Conservation (phyloP, 345 rosid species). For the Angophora floribunda region DNA sequence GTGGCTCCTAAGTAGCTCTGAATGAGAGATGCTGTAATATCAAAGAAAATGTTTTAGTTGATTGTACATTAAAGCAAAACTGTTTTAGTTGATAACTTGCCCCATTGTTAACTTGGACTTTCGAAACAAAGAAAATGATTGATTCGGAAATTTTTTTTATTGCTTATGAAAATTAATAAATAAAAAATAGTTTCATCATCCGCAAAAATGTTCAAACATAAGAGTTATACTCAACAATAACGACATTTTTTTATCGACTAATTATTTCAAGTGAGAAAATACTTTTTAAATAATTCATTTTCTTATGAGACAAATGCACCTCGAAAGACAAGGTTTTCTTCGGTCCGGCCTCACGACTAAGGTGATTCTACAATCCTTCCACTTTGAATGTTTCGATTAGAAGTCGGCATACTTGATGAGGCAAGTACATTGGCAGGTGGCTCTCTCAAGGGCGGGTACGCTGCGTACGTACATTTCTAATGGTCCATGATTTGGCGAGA, state of each 20-base stretch:
- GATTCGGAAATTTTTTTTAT: neutral
- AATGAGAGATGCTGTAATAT: neutral
- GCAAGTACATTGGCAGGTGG: neutral
- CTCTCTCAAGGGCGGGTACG: neutral
- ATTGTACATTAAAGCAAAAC: neutral
- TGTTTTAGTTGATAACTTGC: neutral
- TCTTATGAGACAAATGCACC: fast-evolving
- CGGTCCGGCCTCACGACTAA: neutral
- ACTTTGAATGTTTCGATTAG: neutral
- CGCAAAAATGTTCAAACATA: neutral
- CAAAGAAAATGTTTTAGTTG: too few relatives aligned
- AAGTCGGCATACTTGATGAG: neutral
- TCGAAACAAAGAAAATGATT: neutral
- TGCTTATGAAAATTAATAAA: neutral
- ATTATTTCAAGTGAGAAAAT: neutral
- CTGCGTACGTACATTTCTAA: neutral
- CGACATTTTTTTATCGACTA: neutral
- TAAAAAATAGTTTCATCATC: neutral
- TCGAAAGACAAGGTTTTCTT: neutral
- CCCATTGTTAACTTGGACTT: neutral
- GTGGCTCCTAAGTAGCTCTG: neutral
- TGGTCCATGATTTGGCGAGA: neutral
- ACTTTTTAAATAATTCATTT: neutral
- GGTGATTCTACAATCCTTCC: neutral
- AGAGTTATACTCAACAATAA: neutral